Percentiles rank a stretch among this genome's conserved stretches.
Evolutionary conservation across 768 basidiomycete species (phyloP).

Genomic region (Tubosaeta sp.): DNA sequence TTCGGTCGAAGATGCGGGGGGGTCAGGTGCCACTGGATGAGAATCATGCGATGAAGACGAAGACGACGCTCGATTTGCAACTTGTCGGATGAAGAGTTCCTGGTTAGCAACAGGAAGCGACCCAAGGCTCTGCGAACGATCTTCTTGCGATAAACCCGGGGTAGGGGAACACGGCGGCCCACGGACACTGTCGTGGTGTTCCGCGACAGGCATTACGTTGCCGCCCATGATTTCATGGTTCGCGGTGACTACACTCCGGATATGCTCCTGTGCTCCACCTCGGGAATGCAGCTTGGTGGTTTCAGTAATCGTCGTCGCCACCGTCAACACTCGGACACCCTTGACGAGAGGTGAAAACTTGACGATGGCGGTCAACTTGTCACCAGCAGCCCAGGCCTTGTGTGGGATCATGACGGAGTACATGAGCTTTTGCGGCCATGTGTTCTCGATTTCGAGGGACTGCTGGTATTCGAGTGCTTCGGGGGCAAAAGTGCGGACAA

Average conservation of each 20-base stretch:
- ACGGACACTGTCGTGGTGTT: slow-evolving; percentile 9
- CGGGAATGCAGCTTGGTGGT: slow-evolving; percentile 58
- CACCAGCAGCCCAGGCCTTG: slow-evolving; percentile 93
- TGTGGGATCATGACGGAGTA: slow-evolving; percentile 91
- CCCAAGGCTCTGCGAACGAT: slow-evolving; percentile 13
- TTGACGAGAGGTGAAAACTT: slow-evolving; percentile 88
- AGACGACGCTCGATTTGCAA: slow-evolving; percentile 11
- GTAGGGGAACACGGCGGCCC: slow-evolving; percentile 3
- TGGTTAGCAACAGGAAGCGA: slow-evolving; percentile 8
- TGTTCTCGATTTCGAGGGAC: slow-evolving; percentile 92
- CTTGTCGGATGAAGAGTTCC: slow-evolving; percentile 13
- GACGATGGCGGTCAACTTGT: slow-evolving; percentile 72
- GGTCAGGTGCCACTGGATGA: neutral
- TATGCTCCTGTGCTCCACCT: slow-evolving; percentile 54
- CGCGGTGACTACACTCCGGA: slow-evolving; percentile 53
- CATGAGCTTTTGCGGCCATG: slow-evolving; percentile 97
- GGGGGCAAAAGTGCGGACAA: slow-evolving; percentile 69
- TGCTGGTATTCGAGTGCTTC: slow-evolving; percentile 96
- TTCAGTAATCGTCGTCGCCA: slow-evolving; percentile 72
- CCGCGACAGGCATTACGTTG: slow-evolving; percentile 37
- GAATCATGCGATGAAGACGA: slow-evolving; percentile 17
- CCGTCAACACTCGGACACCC: slow-evolving; percentile 67
- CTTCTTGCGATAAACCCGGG: slow-evolving; percentile 16
- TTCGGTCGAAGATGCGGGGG: slow-evolving; percentile 4
- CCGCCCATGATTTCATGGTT: slow-evolving; percentile 70